Base-by-base conservation (phyloP, 78 protist genomes). In the Bodo saltans region DNA sequence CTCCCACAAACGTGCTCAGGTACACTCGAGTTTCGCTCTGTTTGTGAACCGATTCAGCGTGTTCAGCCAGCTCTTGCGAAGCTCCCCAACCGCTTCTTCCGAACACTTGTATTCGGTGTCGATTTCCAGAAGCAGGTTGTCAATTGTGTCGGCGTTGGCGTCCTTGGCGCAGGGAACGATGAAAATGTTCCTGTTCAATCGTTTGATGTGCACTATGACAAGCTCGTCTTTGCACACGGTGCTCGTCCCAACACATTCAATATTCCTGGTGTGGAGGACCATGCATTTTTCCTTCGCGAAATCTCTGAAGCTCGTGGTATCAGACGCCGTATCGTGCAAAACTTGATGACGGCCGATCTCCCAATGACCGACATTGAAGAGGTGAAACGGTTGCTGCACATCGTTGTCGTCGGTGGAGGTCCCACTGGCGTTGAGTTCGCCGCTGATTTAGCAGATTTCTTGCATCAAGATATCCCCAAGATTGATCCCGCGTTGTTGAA, bases 321-420 rank as follows among this genome's bases (percentile, higher is more conserved):
- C 52, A 17, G 91, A 30, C 38, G 67, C 28, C 68, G 47, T 68
- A 68, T 91, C 35, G 79, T 88, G 78, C 84, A 86, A 4, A 78
- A 83, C 68, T 89, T 88, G 35, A 90, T 86, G 71, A 70, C 83
- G 1, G 94, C 94, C 0, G 60, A 2, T 25, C 74, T 76, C 27
- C 91, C 91, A 1, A 85, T 82, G 0, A 70, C 37, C 2, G 35
- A 86, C 1, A 82, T 70, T 27, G 75, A 73, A 12, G 92, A 79
- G 52, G 71, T 42, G 25, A 69, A 67, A 26, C 67, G 72, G 0
- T 3, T 79, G n/a, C 42, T 90, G 8, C 72, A 86, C 73, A 87
- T 88, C 39, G 67, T 87, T 11, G 86, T 93, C 0, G 90, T 88
- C 28, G 95, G 95, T n/a, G 95, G 93, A 27, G 95, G 95, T 1